Conservation (phyloP, 306 rosid species). For the Quercus alba region DNA sequence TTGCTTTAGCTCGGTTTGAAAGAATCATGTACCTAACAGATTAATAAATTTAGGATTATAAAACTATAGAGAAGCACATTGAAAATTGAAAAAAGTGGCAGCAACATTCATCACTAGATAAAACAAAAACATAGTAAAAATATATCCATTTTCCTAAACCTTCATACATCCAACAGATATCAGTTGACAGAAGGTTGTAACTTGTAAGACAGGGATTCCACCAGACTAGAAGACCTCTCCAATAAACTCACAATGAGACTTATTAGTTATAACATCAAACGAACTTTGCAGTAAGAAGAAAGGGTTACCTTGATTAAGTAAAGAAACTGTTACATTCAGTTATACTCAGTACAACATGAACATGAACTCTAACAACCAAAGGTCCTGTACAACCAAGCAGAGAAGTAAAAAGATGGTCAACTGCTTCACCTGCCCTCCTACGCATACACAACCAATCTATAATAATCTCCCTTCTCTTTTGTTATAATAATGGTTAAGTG, state of each 20-base stretch:
- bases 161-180: not conserved
- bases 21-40: conserved; percentile 62
- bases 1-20: conserved; percentile 42
- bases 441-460: no score
- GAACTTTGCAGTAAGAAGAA: not conserved
- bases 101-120: not conserved
- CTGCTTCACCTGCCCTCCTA: no score
- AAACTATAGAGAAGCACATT: conserved; percentile 6
- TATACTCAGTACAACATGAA: no score
- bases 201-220: not conserved
- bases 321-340: no score
- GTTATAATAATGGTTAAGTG: no score
- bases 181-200: not conserved
- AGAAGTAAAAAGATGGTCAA: no score
- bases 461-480: no score
- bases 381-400: no score
- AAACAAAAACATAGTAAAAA: not conserved
- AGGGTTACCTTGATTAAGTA: not conserved
- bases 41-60: conserved; percentile 9
- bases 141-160: not conserved
- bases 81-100: not conserved
- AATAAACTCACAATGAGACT: not conserved
- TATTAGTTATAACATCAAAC: not conserved
- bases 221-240: not conserved
- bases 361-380: no score